Conservation (phyloP, 164 flowering plant genomes). For the Protea cynaroides region DNA sequence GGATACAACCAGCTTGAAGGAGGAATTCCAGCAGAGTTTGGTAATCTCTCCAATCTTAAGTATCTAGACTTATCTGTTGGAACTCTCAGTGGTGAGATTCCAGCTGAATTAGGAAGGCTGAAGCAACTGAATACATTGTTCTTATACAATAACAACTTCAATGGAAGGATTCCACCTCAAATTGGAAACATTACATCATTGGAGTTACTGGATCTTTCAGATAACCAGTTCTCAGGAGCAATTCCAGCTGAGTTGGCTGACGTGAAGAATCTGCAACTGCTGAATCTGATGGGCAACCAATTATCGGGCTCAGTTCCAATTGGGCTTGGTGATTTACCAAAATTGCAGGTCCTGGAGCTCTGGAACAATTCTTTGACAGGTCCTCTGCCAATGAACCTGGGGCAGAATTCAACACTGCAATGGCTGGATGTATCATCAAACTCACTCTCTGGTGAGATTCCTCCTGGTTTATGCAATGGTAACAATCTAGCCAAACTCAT, state of each 20-base stretch:
- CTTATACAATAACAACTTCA: constrained; percentile 62
- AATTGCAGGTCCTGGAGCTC: constrained; percentile 63
- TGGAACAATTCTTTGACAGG: constrained; percentile 94
- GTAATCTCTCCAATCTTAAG: constrained; percentile 64
- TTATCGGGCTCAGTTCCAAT: constrained; percentile 64
- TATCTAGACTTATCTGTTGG: constrained; percentile 83
- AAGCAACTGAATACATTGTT: constrained; percentile 45
- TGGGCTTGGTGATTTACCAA: constrained; percentile 38
- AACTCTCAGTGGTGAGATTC: constrained; percentile 60
- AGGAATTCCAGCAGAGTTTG: constrained; percentile 66
- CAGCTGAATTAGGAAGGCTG: constrained; percentile 64
- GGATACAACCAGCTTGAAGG: constrained; percentile 87
- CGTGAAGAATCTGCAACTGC: constrained; percentile 53
- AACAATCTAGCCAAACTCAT: constrained; percentile 88
- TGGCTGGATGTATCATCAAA: constrained; percentile 92
- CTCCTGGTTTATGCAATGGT: constrained; percentile 46
- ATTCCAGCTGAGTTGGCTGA: constrained; percentile 57
- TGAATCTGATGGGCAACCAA: constrained; percentile 77
- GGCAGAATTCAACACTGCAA: constrained; percentile 57
- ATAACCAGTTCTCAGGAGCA: constrained; percentile 58
- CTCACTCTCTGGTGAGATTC: constrained; percentile 71
- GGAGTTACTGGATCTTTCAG: constrained; percentile 65
- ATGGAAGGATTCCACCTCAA: constrained; percentile 56
- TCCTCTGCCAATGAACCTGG: constrained; percentile 64
- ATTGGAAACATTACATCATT: constrained; percentile 55